A percentile compares a stretch with the other conserved stretches of the same genome.
These are phyloP conservation scores for Pueraria montana DNA, from an alignment of 306 rosid species.

Conservation along the genomic window DNA sequence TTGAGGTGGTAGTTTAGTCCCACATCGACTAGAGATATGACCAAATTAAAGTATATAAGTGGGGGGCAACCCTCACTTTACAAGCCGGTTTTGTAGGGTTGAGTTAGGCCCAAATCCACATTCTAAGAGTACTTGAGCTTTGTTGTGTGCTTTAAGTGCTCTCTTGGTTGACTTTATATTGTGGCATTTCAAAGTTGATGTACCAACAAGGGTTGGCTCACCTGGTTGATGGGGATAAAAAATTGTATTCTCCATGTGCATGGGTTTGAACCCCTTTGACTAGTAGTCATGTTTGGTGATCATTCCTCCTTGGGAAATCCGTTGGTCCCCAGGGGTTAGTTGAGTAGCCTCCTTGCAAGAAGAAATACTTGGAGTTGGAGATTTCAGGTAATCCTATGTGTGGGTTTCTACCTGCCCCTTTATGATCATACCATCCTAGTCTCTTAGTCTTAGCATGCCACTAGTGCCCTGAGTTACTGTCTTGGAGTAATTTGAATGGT, in stretches of 20 bases:
- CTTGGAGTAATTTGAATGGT: background rate
- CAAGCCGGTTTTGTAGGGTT: too few relatives aligned
- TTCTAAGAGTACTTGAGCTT: slow-evolving; percentile 10
- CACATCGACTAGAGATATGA: too few relatives aligned
- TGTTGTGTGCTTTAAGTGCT: slow-evolving; percentile 25
- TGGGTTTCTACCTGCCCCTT: slow-evolving; percentile 5
- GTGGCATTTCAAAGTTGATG: slow-evolving; percentile 27
- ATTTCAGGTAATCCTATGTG: slow-evolving; percentile 21
- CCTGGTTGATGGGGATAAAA: slow-evolving; percentile 14
- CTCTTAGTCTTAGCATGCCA: slow-evolving; percentile 9
- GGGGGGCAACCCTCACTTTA: too few relatives aligned
- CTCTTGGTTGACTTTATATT: slow-evolving; percentile 28
- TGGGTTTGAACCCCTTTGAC: slow-evolving; percentile 26
- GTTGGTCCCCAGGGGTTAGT: background rate
- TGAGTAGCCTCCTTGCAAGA: slow-evolving; percentile 21
- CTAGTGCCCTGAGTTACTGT: slow-evolving; percentile 7
- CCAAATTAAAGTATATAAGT: too few relatives aligned
- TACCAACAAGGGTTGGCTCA: background rate
- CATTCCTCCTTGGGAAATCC: slow-evolving; percentile 23
- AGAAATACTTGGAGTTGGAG: slow-evolving; percentile 23
- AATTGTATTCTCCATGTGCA: background rate
- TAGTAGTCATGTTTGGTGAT: slow-evolving; percentile 22
- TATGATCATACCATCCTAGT: background rate
- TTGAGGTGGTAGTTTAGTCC: too few relatives aligned
- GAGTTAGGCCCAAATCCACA: too few relatives aligned